phyloP scores from a whole-genome alignment of 495 filamentous ascomycete species.

The Hyaloscypha bicolor region DNA sequence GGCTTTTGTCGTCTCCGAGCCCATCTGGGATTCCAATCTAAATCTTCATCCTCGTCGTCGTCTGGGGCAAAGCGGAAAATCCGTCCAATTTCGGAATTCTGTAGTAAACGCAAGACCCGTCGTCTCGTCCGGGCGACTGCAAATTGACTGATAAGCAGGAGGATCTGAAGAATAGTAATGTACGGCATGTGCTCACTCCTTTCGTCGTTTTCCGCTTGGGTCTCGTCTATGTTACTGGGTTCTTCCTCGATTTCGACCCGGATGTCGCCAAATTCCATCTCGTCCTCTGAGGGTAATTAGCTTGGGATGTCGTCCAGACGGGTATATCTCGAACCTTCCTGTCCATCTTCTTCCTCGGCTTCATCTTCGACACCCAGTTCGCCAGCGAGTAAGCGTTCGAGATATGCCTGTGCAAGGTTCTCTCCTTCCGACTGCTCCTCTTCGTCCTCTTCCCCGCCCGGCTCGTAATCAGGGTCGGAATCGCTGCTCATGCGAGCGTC shows the following conservation, averaged over 20 bases:
- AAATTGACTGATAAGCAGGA: constrained; percentile 29
- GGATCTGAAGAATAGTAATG: constrained; percentile 21
- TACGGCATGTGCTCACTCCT: constrained; percentile 27
- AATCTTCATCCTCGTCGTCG: constrained; percentile 40
- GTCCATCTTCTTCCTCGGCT: constrained; percentile 13
- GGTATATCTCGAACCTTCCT: not conserved
- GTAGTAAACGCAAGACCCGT: constrained; percentile 26
- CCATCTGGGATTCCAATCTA: constrained; percentile 41
- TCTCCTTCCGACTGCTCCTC: constrained; percentile 1
- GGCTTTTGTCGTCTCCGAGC: constrained; percentile 38
- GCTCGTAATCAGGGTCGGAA: not conserved
- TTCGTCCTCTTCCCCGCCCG: not conserved
- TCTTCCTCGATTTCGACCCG: constrained; percentile 26
- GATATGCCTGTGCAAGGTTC: constrained; percentile 1
- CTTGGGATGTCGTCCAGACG: not conserved
- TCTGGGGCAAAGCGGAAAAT: constrained; percentile 36
- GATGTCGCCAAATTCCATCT: constrained; percentile 15
- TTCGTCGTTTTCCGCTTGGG: constrained; percentile 23
- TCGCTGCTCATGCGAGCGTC: not conserved
- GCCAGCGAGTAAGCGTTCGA: constrained; percentile 5
- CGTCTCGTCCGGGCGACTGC: constrained; percentile 28
- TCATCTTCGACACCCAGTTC: constrained; percentile 6
- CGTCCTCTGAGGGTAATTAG: constrained; percentile 17
- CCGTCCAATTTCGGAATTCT: constrained; percentile 28
- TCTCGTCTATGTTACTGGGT: constrained; percentile 12